These are phyloP conservation scores for Chlamydomonas urium DNA, from an alignment of 139 green algal species.

Conservation along the genomic window DNA sequence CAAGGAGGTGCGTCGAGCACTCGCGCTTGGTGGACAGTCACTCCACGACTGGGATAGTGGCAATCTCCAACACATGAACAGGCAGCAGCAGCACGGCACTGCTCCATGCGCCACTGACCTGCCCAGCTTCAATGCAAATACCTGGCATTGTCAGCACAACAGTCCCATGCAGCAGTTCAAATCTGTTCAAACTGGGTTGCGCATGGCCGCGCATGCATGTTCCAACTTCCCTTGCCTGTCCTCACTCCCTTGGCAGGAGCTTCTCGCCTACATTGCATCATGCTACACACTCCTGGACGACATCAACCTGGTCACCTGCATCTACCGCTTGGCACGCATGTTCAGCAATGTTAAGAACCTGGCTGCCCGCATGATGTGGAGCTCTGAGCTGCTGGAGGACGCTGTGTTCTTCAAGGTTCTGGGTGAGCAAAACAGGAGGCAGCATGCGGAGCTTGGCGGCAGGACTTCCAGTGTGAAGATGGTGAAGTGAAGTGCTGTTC, in stretches of 20 bases:
- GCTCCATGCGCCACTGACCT: no score
- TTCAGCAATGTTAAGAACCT: conserved; percentile 22
- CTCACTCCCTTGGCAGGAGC: no score
- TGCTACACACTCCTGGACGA: conserved; percentile 37
- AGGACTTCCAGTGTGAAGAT: background rate
- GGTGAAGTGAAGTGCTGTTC: background rate
- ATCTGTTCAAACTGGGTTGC: no score
- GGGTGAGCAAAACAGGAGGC: no score
- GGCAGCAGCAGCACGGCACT: no score
- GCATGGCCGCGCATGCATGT: conserved; percentile 1
- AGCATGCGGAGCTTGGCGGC: background rate
- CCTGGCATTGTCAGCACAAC: no score
- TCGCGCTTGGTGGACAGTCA: no score
- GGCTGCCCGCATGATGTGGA: conserved; percentile 20
- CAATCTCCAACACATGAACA: no score
- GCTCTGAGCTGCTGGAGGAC: conserved; percentile 28
- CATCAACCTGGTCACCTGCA: conserved; percentile 51
- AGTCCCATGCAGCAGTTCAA: background rate
- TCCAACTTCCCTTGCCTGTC: background rate
- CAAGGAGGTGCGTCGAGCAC: conserved; percentile 48
- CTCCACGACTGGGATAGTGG: no score
- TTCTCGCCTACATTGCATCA: conserved; percentile 32
- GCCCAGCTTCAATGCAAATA: no score
- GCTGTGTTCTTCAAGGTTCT: conserved; percentile 41
- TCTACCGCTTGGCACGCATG: conserved; percentile 50